Base-by-base conservation (phyloP, 768 basidiomycete genomes). In the Lactifluus echinatus region DNA sequence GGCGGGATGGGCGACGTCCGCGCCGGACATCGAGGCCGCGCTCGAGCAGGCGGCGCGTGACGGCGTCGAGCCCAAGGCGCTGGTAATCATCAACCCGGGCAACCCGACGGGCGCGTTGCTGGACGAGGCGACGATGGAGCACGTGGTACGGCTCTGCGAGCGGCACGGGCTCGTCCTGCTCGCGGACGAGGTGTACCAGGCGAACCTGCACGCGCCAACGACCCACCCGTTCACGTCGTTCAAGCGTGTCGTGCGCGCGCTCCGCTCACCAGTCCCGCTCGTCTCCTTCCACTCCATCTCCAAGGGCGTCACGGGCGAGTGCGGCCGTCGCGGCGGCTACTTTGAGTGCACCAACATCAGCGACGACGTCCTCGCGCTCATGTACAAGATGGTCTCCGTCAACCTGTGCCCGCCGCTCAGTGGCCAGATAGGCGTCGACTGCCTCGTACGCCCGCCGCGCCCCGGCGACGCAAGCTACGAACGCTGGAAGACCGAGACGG, bases 101-200 rank as follows among this genome's bases (percentile, higher is more conserved):
- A 99, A 98, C 74, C 95, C 96, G 21, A 98, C 96, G 0, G 96
- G 95, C 40, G 82, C 86, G 4, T 78, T 95, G 50, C 80, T 99
- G 11, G 79, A 84, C 61, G 76, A 81, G 56, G 62, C 70, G 28
- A 89, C 87, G 21, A 89, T 93, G 77, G 74, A 77, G 55, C 73
- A 79, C 48, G 79, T 99, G 56, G 82, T 96, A n/a, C 72, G 81
- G 26, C 71, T 98, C 10, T 95, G 93, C 72, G 89, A 93, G 68
- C 77, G 87, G 63, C 76, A 97, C 72, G 75, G 76, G 7, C 83
- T 99, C 56, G 87, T 95, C 21, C 81, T 99, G 50, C 81, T 98
- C 62, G 95, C 95, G 0, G 95, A 99, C 71, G 95, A 99, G 71
- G 95, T 99, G n/a, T 97, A 99, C 78, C 95, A 99, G 72, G 74